Conservation (phyloP, 176 grass and related monocot genomes). For the Neostapfia colusana region DNA sequence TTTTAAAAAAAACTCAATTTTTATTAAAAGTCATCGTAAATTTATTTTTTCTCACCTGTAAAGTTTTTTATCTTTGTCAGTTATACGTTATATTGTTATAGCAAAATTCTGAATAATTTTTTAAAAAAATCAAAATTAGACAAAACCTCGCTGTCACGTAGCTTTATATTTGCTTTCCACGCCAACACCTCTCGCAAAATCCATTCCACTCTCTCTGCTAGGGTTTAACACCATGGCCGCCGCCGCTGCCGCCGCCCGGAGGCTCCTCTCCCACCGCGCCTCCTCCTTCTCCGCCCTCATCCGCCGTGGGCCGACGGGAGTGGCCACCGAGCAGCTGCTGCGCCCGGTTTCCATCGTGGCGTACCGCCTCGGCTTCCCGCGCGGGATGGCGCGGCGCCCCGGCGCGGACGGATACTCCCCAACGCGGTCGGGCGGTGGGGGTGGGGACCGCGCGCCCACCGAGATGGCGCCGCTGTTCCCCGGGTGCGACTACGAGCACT, state of each 20-base stretch:
- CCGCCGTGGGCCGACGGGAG: constrained; percentile 3
- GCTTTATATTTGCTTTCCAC: too few species aligned
- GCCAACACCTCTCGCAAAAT: not conserved
- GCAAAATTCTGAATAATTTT: too few species aligned
- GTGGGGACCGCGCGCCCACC: constrained; percentile 45
- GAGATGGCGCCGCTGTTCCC: constrained; percentile 76
- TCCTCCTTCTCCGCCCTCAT: constrained; percentile 33
- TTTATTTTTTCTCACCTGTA: too few species aligned
- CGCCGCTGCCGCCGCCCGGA: constrained; percentile 41
- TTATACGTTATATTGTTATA: too few species aligned
- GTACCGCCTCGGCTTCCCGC: constrained; percentile 41
- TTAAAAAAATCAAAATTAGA: too few species aligned
- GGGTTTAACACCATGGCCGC: constrained; percentile 51
- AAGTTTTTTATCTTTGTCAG: too few species aligned
- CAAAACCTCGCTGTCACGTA: constrained; percentile 1
- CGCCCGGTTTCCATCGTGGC: constrained; percentile 32
- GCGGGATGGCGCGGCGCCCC: constrained; percentile 54
- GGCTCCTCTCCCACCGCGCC: constrained; percentile 53
- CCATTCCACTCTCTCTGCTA: constrained; percentile 13
- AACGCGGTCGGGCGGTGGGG: constrained; percentile 19
- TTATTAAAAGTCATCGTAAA: too few species aligned
- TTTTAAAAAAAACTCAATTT: too few species aligned
- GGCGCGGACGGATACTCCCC: constrained; percentile 44
- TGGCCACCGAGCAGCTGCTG: constrained; percentile 30
- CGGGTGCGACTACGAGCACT: constrained; percentile 81